Percentiles rank a stretch among this genome's conserved stretches.
Conservation (phyloP, 2,329 filamentous ascomycete genomes). For the Apiospora pterosperma region DNA sequence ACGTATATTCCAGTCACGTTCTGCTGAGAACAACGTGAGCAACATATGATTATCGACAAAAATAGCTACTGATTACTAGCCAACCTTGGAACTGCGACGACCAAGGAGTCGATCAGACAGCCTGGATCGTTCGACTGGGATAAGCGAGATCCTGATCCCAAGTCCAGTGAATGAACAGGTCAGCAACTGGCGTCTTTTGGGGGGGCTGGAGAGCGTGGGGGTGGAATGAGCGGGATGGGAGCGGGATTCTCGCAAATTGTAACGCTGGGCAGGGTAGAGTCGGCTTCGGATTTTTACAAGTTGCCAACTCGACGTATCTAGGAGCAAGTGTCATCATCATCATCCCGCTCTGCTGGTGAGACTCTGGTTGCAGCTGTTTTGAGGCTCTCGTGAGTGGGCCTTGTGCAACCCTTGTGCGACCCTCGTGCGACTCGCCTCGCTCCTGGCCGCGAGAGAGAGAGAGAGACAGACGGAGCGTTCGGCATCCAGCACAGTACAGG, state of each 20-base stretch:
- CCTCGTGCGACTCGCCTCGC: background rate
- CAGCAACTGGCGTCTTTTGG: background rate
- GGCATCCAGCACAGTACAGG: background rate
- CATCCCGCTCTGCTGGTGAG: background rate
- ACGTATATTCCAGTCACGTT: background rate
- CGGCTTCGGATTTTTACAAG: background rate
- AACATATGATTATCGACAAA: constrained; percentile 1
- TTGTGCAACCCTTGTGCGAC: background rate
- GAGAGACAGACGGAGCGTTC: background rate
- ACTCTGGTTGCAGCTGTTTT: background rate
- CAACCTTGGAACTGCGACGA: background rate
- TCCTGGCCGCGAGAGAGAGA: background rate
- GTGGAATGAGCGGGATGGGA: background rate
- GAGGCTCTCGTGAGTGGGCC: background rate
- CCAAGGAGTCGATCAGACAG: background rate
- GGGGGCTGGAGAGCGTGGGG: background rate
- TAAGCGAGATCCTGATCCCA: background rate
- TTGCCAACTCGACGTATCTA: background rate
- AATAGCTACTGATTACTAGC: background rate
- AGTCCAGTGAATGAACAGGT: background rate
- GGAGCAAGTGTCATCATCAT: background rate
- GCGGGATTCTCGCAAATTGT: background rate
- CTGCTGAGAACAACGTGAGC: constrained; percentile 3
- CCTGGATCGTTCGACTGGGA: background rate
- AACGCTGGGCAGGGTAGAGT: background rate